Percentiles rank a stretch among this genome's conserved stretches.
These are phyloP conservation scores for Zea luxurians DNA, from an alignment of 176 grass and related monocot genomes.

Conservation along the genomic window DNA sequence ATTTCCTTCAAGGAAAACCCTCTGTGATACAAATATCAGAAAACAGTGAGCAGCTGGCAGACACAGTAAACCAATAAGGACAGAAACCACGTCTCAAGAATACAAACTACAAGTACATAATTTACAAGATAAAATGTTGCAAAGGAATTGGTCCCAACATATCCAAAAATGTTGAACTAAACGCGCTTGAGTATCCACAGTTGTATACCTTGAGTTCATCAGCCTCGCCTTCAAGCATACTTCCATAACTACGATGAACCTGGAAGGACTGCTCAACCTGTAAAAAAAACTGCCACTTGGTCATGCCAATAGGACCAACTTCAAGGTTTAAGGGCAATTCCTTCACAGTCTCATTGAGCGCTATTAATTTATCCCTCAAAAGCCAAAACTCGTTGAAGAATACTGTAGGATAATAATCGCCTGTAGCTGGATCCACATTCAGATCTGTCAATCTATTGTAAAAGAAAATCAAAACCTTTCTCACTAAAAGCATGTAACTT, in stretches of 20 bases:
- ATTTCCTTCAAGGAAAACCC: slow-evolving; percentile 99
- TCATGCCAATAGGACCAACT: slow-evolving; percentile 90
- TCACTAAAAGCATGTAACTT: neutral
- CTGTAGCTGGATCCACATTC: slow-evolving; percentile 66
- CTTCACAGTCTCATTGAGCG: slow-evolving; percentile 69
- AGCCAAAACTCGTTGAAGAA: slow-evolving; percentile 99
- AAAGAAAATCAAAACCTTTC: slow-evolving; percentile 52
- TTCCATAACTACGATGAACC: slow-evolving; percentile 91
- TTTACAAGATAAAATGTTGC: neutral
- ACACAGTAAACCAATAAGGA: neutral
- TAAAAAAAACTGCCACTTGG: slow-evolving; percentile 95
- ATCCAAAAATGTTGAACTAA: slow-evolving; percentile 7
- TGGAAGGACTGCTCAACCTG: slow-evolving; percentile 99
- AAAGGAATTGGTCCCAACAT: neutral
- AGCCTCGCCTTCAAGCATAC: slow-evolving; percentile 99
- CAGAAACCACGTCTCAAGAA: slow-evolving; percentile 20
- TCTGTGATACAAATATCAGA: slow-evolving; percentile 49
- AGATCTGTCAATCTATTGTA: slow-evolving; percentile 65
- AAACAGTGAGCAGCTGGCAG: slow-evolving; percentile 13
- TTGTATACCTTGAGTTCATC: slow-evolving; percentile 89
- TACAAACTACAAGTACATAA: slow-evolving; percentile 15
- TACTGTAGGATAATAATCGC: slow-evolving; percentile 78
- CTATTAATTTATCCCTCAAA: slow-evolving; percentile 84
- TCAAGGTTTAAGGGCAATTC: slow-evolving; percentile 81
- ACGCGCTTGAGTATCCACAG: neutral